Percentiles rank a stretch among this genome's conserved stretches.
These are phyloP conservation scores for Parsonsia alboflavescens DNA, from an alignment of 257 asterid genomes.

Conservation along the genomic window DNA sequence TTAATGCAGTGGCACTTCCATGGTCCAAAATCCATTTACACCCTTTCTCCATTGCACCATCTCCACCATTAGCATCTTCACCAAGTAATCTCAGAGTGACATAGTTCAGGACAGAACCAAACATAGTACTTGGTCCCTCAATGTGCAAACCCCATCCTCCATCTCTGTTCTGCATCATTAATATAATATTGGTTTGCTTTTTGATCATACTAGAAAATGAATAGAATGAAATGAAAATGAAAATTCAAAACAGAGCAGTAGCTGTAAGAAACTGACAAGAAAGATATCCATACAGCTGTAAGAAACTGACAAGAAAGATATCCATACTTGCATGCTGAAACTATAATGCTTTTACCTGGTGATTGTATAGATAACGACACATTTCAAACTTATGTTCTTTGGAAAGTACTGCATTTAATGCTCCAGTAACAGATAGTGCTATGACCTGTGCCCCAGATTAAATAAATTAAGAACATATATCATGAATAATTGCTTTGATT, in stretches of 20 bases:
- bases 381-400: constrained; percentile 87
- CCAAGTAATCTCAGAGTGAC: constrained; percentile 95
- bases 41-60: constrained; percentile 93
- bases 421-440: constrained; percentile 72
- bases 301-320: constrained; percentile 11
- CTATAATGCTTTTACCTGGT: constrained; percentile 52
- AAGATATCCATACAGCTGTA: neutral
- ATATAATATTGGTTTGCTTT: constrained; percentile 16
- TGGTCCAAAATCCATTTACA: constrained; percentile 85
- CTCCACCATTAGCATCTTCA: constrained; percentile 88
- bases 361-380: constrained; percentile 94
- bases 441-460: constrained; percentile 53
- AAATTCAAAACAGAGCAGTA: neutral
- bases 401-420: constrained; percentile 71
- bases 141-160: constrained; percentile 99
- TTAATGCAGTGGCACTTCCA: constrained; percentile 88
- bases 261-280: constrained; percentile 8
- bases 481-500: neutral
- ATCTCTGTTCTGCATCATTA: constrained; percentile 66
- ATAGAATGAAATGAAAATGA: constrained; percentile 1
- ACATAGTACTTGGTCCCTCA: constrained; percentile 99
- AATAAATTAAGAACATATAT: neutral
- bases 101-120: constrained; percentile 86
- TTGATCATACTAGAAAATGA: constrained; percentile 8
- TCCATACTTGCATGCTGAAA: constrained; percentile 4